phyloP scores from a whole-genome alignment of 1,139 yeast species.

The Spencermartinsiella ligniputridi region DNA sequence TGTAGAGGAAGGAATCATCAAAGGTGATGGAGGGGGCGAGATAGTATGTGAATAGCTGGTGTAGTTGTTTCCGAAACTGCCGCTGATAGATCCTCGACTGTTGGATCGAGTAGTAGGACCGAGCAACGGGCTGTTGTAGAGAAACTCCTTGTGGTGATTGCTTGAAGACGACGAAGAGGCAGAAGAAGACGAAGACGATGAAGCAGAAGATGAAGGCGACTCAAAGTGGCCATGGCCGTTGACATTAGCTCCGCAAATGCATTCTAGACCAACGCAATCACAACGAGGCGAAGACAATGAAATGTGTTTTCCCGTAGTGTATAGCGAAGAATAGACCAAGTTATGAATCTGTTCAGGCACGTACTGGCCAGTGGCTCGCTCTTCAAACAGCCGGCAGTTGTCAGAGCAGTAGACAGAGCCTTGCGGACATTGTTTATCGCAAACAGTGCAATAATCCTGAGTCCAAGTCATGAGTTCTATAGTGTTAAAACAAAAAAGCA shows the following conservation, averaged over 20 bases:
- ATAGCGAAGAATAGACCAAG: constrained; percentile 14
- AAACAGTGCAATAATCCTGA: constrained; percentile 41
- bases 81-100: constrained; percentile 1
- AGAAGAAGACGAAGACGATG: neutral
- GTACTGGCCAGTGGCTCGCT: constrained; percentile 11
- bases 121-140: constrained; percentile 29
- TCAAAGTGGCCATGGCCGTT: neutral
- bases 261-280: constrained; percentile 2
- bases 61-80: neutral
- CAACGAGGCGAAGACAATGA: constrained; percentile 1
- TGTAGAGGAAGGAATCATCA: constrained; percentile 17
- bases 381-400: constrained; percentile 27
- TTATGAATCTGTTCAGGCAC: constrained; percentile 11
- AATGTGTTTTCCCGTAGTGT: constrained; percentile 16
- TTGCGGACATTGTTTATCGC: constrained; percentile 39
- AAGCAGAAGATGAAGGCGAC: neutral
- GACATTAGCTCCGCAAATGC: constrained; percentile 4
- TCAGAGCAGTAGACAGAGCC: constrained; percentile 40
- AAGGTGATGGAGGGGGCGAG: constrained; percentile 21
- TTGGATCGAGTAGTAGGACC: constrained; percentile 1
- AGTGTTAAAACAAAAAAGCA: constrained; percentile 2
- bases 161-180: neutral
- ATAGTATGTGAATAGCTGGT: neutral
- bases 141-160: constrained; percentile 16
- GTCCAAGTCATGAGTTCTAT: constrained; percentile 32